Percentiles rank a stretch among this genome's conserved stretches.
These are phyloP conservation scores for Chlamydomonas incerta DNA, from an alignment of 139 green algal genomes.

Conservation along the genomic window DNA sequence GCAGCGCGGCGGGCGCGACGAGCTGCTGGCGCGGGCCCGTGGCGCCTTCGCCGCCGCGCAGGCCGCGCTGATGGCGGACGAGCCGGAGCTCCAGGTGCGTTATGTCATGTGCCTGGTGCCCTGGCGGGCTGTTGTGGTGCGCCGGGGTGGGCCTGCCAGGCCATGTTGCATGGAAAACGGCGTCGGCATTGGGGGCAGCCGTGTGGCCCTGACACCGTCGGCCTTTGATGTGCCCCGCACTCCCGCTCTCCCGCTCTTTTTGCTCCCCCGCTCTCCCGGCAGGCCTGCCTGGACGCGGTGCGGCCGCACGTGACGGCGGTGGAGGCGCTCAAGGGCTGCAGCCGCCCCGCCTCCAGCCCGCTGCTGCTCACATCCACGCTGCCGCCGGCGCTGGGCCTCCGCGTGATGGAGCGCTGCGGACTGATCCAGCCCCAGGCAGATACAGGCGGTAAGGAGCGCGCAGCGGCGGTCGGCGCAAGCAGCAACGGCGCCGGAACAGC, in stretches of 20 bases:
- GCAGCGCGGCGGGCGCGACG: background rate
- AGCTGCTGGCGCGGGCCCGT: background rate
- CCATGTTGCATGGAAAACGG: no score
- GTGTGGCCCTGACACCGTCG: no score
- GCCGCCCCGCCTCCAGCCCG: background rate
- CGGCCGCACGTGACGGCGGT: background rate
- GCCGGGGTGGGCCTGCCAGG: background rate
- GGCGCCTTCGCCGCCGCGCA: background rate
- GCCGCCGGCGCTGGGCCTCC: background rate
- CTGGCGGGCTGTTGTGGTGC: no score
- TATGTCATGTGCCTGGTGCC: no score
- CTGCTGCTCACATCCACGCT: slow-evolving; percentile 24
- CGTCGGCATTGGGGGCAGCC: no score
- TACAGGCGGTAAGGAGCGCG: no score
- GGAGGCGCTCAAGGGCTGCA: slow-evolving; percentile 29
- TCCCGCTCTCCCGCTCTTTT: no score
- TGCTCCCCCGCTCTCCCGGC: no score
- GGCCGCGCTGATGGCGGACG: background rate
- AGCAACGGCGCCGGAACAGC: background rate
- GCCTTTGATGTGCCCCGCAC: no score
- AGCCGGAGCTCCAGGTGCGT: slow-evolving; percentile 1
- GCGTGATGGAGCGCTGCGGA: slow-evolving; percentile 21
- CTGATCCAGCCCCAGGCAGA: background rate
- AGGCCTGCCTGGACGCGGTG: background rate
- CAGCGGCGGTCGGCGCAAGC: no score